Base-by-base conservation (phyloP, 805 yeast species). In the Ogataea allantospora region DNA sequence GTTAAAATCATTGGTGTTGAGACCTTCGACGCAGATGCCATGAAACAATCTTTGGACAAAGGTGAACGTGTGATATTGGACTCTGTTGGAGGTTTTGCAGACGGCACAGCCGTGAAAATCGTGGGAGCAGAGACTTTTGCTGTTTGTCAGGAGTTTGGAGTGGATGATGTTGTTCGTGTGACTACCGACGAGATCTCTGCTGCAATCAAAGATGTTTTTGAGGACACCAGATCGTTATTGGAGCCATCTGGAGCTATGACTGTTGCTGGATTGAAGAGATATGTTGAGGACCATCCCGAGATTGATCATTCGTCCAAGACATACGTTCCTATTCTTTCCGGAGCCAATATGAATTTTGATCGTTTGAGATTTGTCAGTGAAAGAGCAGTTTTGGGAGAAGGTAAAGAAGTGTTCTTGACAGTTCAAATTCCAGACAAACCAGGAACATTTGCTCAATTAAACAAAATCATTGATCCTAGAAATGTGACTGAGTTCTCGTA, bases 311-410 rank as follows among this genome's bases (percentile, higher is more conserved):
- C 78, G 4, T 65, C 70, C 33, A 75, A 80, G 46, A 79, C 87
- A 1, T 88, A 87, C 54, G 83, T 86, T 26, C 91, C 97, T 6
- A 73, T 93, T 15, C 70, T 93, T 40, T 83, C 95, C 14, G 99
- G 99, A 42, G 99, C 99, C 23, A 93, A 93, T 65, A 89, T 93
- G 95, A 91, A 95, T 67, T 93, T 93, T 58, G 99, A 91, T 63
- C 76, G 99, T 54, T 71, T 93, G 54, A 75, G 99, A 60, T 93
- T 93, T 62, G 97, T 93, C 14, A 78, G 95, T 42, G 99, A 93
- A 64, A 82, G 99, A 64, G 97, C 99, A 10, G 95, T 87, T 35
- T 73, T 93, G n/a, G 99, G 99, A 66, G 98, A 91, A 61, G 99
- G 98, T 39, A 86, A 83, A 51, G 99, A 93, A 67, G 95, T 88